Conservation (phyloP, 169 alveolate species). For the Neospora caninum region DNA sequence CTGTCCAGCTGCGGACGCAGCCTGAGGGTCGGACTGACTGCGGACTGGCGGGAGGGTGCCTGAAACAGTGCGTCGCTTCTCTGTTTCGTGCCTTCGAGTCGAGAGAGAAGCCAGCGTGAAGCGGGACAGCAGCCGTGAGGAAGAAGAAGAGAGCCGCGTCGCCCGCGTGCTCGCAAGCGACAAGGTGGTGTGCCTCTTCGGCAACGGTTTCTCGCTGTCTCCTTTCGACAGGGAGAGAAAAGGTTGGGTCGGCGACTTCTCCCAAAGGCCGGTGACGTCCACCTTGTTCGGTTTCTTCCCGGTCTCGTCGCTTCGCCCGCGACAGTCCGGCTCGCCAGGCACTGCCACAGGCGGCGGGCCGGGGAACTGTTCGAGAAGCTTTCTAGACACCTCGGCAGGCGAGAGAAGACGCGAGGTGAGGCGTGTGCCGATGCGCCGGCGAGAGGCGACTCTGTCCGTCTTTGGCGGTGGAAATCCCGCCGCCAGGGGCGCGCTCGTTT, state of each 20-base stretch:
- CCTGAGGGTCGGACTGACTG: not conserved
- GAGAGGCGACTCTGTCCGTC: not conserved
- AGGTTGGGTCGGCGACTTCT: too few species aligned
- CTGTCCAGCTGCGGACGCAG: not conserved
- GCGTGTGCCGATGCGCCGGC: not conserved
- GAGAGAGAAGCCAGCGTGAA: not conserved
- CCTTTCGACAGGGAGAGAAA: too few species aligned
- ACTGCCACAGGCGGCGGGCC: not conserved
- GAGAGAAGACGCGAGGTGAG: not conserved
- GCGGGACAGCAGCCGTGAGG: not conserved
- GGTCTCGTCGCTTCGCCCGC: not conserved
- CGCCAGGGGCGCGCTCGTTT: not conserved
- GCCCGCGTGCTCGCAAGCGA: not conserved
- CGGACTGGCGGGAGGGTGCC: not conserved
- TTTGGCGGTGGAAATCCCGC: not conserved
- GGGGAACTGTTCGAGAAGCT: not conserved
- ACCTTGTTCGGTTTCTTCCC: too few species aligned
- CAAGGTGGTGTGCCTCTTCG: not conserved
- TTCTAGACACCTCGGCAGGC: not conserved
- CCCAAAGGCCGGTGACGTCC: not conserved
- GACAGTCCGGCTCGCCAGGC: not conserved
- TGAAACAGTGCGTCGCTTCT: not conserved
- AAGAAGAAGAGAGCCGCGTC: not conserved
- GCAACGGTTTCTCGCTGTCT: not conserved
- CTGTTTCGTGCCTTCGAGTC: not conserved